Base-by-base conservation (phyloP, 2,329 filamentous ascomycete species). In the Monosporascus ibericus region DNA sequence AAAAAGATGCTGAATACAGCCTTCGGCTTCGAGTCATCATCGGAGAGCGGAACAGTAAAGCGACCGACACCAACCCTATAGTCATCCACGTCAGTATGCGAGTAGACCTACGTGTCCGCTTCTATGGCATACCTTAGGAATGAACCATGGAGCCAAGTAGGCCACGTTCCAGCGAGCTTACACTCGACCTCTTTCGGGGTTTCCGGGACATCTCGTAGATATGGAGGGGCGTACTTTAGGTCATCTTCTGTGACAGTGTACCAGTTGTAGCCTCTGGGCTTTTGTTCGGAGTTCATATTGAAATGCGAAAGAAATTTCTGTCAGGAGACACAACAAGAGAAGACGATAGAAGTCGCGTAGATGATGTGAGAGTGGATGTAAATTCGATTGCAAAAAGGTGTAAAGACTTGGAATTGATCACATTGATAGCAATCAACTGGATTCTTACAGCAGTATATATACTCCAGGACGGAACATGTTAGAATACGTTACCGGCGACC, bases 1-100 rank as follows among this genome's bases (percentile, higher is more conserved):
- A 24, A 57, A 57, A 37, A 57, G 55, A 38, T 57, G 55, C 51
- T 57, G 55, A 57, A 44, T 5, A 57, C 51, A 6, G 55, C 55
- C 11, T 52, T 57, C 14, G 55, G 55, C 53, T 52, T 57, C n/a
- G 55, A 57, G 3, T 48, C 51, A 37, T 57, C 55, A 15, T 57
- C 55, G 14, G 53, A 53, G 3, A 57, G 44, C 3, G 53, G 55
- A 4, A 57, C 49, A 6, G 53, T 55, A 37, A 52, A 57, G 18
- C 48, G 46, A 3, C 53, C 55, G 2, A 53, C 50, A 18, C 55
- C 55, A 25, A 57, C 46, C 22, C 51, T 57, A 36, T 3, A 24
- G 24, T 15, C n/a, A 24, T 11, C 3, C 18, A 39, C 14, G 15
- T 52, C 18, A 40, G 20, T 8, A 2, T 11, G 6, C 20, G 17